Evolutionary conservation across 306 rosid genomes (phyloP), one percentile per base, ranked within the genome.

Genomic region (Pterocarpus santalinus): DNA sequence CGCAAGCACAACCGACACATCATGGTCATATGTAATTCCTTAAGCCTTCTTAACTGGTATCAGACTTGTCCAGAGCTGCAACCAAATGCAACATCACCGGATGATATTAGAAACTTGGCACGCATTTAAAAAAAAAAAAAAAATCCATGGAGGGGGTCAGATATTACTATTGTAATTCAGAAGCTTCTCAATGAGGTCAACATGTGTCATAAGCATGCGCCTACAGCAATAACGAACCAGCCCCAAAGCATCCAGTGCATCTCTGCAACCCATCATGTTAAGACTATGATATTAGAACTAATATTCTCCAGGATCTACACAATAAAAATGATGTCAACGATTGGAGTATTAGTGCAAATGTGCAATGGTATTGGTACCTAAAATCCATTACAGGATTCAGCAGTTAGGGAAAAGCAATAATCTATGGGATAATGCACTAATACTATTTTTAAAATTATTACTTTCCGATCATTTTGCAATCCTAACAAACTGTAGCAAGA

Each of bases 191-290:
- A 95, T 93, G 80, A 95, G 98, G 69, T 95, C 99, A 35, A 93
- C 99, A 55, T 93, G 98, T 53, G 99, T 95, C 99, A 95, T 93
- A 65, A 95, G 98, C 99, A 93, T 95, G 28, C 98, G 86, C 76
- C 99, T 88, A 73, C 98, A 95, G 78, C 98, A 95, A 61, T 93
- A 95, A 28, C 97, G 97, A 83, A 95, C 97, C 88, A 95, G 83
- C 8, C 91, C 92, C 92, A 95, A 69, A 8, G 94, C 96, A 91
- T 95, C 98, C 64, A 95, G 91, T 15, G 98, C 99, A 81, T 95
- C 97, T 67, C 97, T 95, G 88, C 75, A 88, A 43, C 68, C 53
- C 83, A 83, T 56, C 76, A 80, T 49, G 63, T 83, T 32, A 85
- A 72, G 51, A 76, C 30, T 22, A 49, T 3, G 2, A 16, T 51